Evolutionary conservation across 352 stramenopile species (phyloP), one percentile per base, ranked within the genome.

Genomic region (Globisporangium echinulatum): DNA sequence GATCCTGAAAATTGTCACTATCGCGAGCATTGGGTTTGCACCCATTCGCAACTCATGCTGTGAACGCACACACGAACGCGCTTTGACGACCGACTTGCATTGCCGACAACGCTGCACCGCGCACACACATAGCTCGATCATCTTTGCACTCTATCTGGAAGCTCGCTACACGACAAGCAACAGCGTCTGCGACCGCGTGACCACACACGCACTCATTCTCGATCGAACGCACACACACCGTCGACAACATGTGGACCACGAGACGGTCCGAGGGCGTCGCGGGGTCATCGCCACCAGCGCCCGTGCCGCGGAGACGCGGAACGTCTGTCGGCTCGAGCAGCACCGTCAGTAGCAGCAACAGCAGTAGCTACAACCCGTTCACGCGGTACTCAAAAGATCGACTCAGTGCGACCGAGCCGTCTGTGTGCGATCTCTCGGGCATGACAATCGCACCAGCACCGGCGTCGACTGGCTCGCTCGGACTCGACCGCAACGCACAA

Each of bases 271-370:
- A 44, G 11, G 40, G 40, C 40, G n/a, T 15, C 19, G 37, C 38
- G 39, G 44, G 11, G 44, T 7, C 37, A 47, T 59, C 49, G 14
- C 54, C 54, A 5, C 58, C 60, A 15, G 36, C 60, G 36, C 54
- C 54, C 17, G 46, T 25, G 42, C 61, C 61, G 15, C 61, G 61
- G 14, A 36, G 52, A 49, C 61, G 54, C 49, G 61, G 61, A 0
- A 42, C 51, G 40, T 66, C 61, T 10, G n/a, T 66, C 11, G 61
- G 61, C 17, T 66, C 61, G 40, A 66, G 61, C 54, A 42, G 54
- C 17, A 50, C 54, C 14, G 48, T 53, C 54, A 52, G 54, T n/a
- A 61, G 49, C 60, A 17, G 44, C 44, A 17, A 19, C 59, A 46
- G 42, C 53, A 59, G 53, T 49, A 49, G 52, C 49, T 56, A 56